These are phyloP conservation scores for Cynanchum wilfordii DNA, from an alignment of 257 asterid species.

Conservation along the genomic window DNA sequence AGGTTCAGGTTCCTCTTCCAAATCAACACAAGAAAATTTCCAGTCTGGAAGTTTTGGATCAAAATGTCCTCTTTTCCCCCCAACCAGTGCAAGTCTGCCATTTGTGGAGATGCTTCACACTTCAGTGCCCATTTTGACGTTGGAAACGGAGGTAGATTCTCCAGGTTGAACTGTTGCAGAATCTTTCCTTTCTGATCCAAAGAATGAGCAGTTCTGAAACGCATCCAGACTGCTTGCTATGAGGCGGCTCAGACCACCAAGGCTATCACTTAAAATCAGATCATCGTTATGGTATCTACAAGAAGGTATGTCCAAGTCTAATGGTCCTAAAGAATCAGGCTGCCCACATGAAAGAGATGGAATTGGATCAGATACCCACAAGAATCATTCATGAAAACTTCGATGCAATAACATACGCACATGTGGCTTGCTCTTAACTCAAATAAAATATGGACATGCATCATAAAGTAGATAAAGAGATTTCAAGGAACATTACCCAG, in stretches of 20 bases:
- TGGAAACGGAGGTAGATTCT: slow-evolving; percentile 40
- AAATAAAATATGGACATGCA: neutral
- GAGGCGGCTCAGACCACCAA: slow-evolving; percentile 80
- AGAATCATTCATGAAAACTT: neutral
- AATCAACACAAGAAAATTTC: slow-evolving; percentile 2
- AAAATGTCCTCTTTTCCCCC: neutral
- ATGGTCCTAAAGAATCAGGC: slow-evolving; percentile 94
- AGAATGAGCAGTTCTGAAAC: slow-evolving; percentile 80
- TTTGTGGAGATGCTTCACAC: slow-evolving; percentile 26
- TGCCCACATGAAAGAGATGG: slow-evolving; percentile 34
- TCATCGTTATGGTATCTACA: slow-evolving; percentile 78
- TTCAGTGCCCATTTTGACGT: slow-evolving; percentile 48
- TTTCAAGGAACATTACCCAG: slow-evolving; percentile 59
- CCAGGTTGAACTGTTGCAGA: slow-evolving; percentile 49
- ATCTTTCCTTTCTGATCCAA: slow-evolving; percentile 74
- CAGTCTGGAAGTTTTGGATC: neutral
- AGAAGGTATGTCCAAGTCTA: slow-evolving; percentile 83
- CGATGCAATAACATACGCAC: neutral
- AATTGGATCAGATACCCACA: slow-evolving; percentile 18
- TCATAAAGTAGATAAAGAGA: neutral
- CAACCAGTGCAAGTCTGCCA: neutral
- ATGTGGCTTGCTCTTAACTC: neutral
- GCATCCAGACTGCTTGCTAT: slow-evolving; percentile 89
- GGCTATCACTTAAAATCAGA: slow-evolving; percentile 82
- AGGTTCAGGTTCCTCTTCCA: neutral